phyloP scores from a whole-genome alignment of 495 filamentous ascomycete species.

The Aspergillus sparsus region DNA sequence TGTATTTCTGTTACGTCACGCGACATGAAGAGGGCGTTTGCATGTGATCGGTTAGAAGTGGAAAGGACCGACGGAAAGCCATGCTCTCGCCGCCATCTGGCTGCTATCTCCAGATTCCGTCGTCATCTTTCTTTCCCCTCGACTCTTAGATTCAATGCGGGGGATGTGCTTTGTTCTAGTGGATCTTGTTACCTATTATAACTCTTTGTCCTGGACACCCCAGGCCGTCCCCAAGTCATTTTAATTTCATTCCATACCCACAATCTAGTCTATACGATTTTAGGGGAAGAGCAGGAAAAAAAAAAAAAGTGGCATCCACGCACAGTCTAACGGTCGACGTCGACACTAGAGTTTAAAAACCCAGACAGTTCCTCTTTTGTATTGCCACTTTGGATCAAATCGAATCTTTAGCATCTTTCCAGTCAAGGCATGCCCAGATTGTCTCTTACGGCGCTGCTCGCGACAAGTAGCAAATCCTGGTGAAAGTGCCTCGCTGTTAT shows the following conservation, averaged over 20 bases:
- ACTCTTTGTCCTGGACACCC: slow-evolving; percentile 7
- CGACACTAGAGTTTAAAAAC: slow-evolving; percentile 11
- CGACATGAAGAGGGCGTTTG: slow-evolving; percentile 35
- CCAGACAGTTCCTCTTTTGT: slow-evolving; percentile 5
- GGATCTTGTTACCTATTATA: slow-evolving; percentile 15
- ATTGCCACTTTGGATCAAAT: slow-evolving; percentile 3
- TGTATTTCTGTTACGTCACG: slow-evolving; percentile 44
- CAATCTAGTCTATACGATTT: background rate
- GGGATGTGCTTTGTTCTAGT: slow-evolving; percentile 16
- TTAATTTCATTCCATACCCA: background rate
- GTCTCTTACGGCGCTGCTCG: slow-evolving; percentile 30
- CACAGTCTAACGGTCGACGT: slow-evolving; percentile 22
- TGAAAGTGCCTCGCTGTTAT: background rate
- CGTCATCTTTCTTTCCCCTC: slow-evolving; percentile 21
- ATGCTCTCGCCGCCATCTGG: slow-evolving; percentile 23
- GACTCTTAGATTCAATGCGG: slow-evolving; percentile 21
- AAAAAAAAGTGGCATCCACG: slow-evolving; percentile 11
- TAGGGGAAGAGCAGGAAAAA: background rate
- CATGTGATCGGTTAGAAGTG: slow-evolving; percentile 44
- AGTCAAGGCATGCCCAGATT: slow-evolving; percentile 39
- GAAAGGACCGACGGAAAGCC: slow-evolving; percentile 16
- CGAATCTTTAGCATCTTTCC: slow-evolving; percentile 2
- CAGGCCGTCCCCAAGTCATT: background rate
- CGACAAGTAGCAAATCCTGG: slow-evolving; percentile 29
- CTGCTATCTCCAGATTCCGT: slow-evolving; percentile 29